Conservation (phyloP, 805 yeast species). For the Candida glaebosa region DNA sequence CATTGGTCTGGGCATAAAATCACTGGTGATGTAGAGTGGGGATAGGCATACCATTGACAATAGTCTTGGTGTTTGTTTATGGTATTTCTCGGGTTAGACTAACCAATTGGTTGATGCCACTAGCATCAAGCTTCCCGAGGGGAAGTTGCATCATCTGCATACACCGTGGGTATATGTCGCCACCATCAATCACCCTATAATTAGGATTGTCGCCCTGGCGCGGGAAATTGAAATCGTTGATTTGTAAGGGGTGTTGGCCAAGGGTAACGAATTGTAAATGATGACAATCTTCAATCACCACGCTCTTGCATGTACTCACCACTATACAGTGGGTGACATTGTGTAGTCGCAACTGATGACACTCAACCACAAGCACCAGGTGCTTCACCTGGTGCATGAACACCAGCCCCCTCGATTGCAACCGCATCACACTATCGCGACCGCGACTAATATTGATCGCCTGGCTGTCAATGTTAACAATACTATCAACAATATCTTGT, state of each 20-base stretch:
- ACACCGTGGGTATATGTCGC: too few relatives aligned
- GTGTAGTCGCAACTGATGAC: conserved; percentile 32
- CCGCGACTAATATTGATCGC: conserved; percentile 23
- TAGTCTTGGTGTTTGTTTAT: too few relatives aligned
- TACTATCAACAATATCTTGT: not conserved
- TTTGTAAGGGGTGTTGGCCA: conserved; percentile 9
- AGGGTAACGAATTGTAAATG: not conserved
- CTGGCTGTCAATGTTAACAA: not conserved
- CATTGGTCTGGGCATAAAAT: too few relatives aligned
- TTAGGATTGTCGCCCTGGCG: conserved; percentile 9
- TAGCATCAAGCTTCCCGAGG: too few relatives aligned
- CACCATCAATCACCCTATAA: conserved; percentile 2
- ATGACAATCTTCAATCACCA: conserved; percentile 31
- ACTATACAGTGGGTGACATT: conserved; percentile 15
- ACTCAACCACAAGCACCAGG: conserved; percentile 15
- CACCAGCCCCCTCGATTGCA: conserved; percentile 28
- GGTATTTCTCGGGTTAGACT: too few relatives aligned
- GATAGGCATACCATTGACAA: too few relatives aligned
- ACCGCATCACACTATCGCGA: conserved; percentile 11
- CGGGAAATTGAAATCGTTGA: conserved; percentile 32
- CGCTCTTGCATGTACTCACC: conserved; percentile 16
- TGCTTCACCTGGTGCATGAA: conserved; percentile 20
- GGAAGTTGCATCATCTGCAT: too few relatives aligned
- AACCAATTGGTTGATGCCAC: too few relatives aligned
- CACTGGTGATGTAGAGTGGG: too few relatives aligned